Conservation (phyloP, 345 rosid genomes). For the Eutrema japonicum region DNA sequence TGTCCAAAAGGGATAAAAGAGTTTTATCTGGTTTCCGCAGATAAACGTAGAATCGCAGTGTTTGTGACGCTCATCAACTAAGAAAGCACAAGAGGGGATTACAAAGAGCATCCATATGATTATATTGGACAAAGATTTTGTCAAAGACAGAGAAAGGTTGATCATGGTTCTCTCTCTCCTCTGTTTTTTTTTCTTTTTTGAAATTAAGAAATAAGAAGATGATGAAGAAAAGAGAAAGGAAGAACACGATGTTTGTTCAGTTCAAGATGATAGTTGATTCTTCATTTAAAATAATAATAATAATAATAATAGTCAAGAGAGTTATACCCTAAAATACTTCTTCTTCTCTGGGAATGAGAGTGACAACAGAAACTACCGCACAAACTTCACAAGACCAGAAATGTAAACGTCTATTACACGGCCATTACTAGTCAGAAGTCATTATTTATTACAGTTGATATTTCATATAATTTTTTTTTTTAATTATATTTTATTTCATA, state of each 20-base stretch:
- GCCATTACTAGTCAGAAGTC: neutral
- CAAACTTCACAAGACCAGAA: neutral
- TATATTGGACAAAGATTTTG: neutral
- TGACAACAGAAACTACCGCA: neutral
- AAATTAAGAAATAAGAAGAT: too few relatives aligned
- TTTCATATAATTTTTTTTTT: too few relatives aligned
- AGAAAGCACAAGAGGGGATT: conserved; percentile 13
- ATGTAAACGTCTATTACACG: neutral
- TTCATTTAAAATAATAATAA: too few relatives aligned
- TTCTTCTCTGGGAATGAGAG: neutral
- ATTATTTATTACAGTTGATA: too few relatives aligned
- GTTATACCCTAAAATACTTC: too few relatives aligned
- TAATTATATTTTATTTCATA: too few relatives aligned
- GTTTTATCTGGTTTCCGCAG: conserved; percentile 14
- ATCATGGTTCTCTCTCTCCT: conserved; percentile 21
- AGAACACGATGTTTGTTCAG: too few relatives aligned
- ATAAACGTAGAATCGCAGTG: accelerated
- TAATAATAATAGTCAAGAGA: too few relatives aligned
- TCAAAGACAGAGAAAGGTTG: neutral
- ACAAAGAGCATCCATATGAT: conserved; percentile 8
- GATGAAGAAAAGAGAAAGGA: too few relatives aligned
- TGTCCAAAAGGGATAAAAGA: conserved; percentile 44
- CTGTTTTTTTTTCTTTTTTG: too few relatives aligned
- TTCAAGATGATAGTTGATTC: too few relatives aligned
- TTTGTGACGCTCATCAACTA: neutral